Evolutionary conservation across 768 basidiomycete genomes (phyloP).

Genomic region (Boletellus emodensis): DNA sequence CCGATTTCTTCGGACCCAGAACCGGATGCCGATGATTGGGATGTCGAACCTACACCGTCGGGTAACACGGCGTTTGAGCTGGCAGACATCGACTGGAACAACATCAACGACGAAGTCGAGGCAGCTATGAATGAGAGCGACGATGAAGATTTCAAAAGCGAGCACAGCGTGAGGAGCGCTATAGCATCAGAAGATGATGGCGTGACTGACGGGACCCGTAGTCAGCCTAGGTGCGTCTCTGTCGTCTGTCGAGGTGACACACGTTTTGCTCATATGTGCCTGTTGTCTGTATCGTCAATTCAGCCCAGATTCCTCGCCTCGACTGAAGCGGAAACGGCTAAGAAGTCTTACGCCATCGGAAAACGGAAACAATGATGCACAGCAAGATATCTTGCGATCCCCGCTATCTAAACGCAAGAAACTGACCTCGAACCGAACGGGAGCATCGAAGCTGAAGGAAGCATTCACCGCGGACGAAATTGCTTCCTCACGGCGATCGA

Average conservation of each 20-base stretch:
- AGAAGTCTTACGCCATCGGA: constrained; percentile 72
- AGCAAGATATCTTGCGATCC: constrained; percentile 51
- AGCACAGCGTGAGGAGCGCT: constrained; percentile 40
- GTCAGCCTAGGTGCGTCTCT: constrained; percentile 39
- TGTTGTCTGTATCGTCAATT: constrained; percentile 10
- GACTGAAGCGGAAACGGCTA: constrained; percentile 60
- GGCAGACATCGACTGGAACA: constrained; percentile 72
- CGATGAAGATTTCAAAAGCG: constrained; percentile 41
- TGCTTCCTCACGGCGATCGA: constrained; percentile 9
- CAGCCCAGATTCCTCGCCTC: constrained; percentile 41
- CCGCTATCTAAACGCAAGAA: constrained; percentile 82
- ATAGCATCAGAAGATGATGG: constrained; percentile 48
- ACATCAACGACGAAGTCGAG: constrained; percentile 83
- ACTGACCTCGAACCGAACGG: constrained; percentile 59
- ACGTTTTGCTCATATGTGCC: constrained; percentile 3
- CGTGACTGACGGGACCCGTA: constrained; percentile 47
- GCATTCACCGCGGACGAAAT: constrained; percentile 56
- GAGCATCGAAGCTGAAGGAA: constrained; percentile 66
- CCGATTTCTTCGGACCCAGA: constrained; percentile 65
- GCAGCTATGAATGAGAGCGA: constrained; percentile 82
- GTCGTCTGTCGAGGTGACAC: constrained; percentile 21
- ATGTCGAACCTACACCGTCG: constrained; percentile 39
- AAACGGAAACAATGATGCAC: constrained; percentile 35
- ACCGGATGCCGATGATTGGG: constrained; percentile 68
- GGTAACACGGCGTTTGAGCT: constrained; percentile 42